Evolutionary conservation across 75 land plant species (phyloP), one percentile per base, ranked within the genome.

Genomic region (Cupressus sempervirens): DNA sequence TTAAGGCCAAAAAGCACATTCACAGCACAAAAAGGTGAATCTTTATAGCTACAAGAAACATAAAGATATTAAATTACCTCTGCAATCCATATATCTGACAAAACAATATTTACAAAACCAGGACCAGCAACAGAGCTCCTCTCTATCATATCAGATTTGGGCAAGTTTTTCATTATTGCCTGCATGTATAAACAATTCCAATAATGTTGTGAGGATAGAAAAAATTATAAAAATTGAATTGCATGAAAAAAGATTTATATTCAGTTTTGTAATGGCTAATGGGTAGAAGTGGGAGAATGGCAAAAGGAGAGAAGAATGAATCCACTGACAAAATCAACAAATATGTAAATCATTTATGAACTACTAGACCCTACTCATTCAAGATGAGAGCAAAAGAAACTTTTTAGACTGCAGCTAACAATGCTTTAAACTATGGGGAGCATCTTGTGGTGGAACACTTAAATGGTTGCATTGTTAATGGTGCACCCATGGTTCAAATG

Each of bases 51-150:
- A 18, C 8, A 77, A 11, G 30, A 38, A 38, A 38, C 2, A 38
- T 45, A 9, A 40, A 79, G 81, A 76, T 50, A 85, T 41, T 76
- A 15, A 56, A 34, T 81, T 13, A 95, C 99, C 94, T 98, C 87
- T 45, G 96, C 96, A 35, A 96, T 88, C 96, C 97, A 98, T 40
- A 53, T 58, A 77, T 82, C 90, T 43, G 98, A 92, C 80, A 98
- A 86, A 41, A 81, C 41, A 38, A 98, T 83, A 88, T 98, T 98
- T 3, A 98, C 90, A 89, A 98, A 98, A 50, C 99, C 99, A 85
- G 98, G 94, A 32, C 95, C 94, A 16, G 98, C 99, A 68, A 98
- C 93, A 43, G 92, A 89, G 73, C 91, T 88, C 29, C 88, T 93
- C 74, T 94, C 95, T 35, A 93, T 85, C 82, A 98, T 89, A 12